Evolutionary conservation across 495 filamentous ascomycete species (phyloP).

Genomic region (Trichoderma orchidacearum): DNA sequence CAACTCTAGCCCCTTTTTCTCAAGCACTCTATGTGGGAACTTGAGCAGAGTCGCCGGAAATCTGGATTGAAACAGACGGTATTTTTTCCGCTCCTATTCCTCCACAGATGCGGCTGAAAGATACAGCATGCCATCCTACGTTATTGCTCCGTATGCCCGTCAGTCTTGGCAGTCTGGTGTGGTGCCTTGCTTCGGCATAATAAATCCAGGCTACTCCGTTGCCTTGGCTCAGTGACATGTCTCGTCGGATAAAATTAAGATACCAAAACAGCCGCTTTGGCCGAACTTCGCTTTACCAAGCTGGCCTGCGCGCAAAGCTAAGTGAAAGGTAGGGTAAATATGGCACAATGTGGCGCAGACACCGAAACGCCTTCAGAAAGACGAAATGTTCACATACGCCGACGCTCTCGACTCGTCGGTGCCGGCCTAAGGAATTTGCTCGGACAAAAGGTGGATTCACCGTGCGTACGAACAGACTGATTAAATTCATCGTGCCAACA

Average conservation of each 20-base stretch:
- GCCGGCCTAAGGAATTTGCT: background rate
- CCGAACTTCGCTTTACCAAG: no score
- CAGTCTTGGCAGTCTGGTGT: background rate
- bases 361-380: no score
- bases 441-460: background rate
- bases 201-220: background rate
- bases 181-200: background rate
- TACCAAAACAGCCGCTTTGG: no score
- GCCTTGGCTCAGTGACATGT: background rate
- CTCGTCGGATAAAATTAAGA: background rate
- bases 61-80: background rate
- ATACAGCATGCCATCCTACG: background rate
- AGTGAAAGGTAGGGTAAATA: no score
- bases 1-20: no score
- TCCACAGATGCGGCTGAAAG: background rate
- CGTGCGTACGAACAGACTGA: no score
- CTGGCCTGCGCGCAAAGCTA: no score
- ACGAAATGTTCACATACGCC: no score
- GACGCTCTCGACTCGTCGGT: no score
- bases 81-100: background rate
- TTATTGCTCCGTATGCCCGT: background rate
- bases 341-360: no score
- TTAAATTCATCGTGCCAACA: no score
- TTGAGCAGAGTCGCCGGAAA: background rate
- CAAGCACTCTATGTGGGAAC: background rate